Conservation (phyloP, 371 early-diverging fungal genomes). For the Mortierella sp. region DNA sequence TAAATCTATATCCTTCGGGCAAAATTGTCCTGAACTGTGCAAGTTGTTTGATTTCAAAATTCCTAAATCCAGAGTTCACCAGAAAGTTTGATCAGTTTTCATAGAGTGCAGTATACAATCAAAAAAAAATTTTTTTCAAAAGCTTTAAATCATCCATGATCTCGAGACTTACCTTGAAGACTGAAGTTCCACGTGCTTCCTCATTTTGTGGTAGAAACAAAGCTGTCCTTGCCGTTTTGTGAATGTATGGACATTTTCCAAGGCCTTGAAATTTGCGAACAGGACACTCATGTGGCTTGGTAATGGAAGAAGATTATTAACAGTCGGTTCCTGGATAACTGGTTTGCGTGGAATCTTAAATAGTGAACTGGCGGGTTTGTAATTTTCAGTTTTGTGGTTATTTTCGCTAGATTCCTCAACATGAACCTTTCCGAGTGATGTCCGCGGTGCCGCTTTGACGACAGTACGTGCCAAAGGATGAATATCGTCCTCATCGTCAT, state of each 20-base stretch:
- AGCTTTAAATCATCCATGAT: background rate
- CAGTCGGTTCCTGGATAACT: constrained; percentile 2
- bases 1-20: constrained; percentile 44
- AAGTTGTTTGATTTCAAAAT: constrained; percentile 53
- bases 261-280: constrained; percentile 31
- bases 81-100: background rate
- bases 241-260: constrained; percentile 27
- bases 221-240: constrained; percentile 35
- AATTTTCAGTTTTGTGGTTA: constrained; percentile 1
- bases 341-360: constrained; percentile 14
- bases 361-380: constrained; percentile 1
- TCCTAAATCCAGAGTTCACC: constrained; percentile 12
- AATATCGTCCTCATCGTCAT: constrained; percentile 32
- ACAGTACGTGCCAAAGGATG: constrained; percentile 44
- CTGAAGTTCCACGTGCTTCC: constrained; percentile 42
- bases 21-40: constrained; percentile 51
- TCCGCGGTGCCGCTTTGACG: constrained; percentile 18
- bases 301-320: constrained; percentile 21
- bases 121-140: background rate
- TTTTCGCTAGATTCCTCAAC: constrained; percentile 1
- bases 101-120: background rate
- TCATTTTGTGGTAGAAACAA: constrained; percentile 44
- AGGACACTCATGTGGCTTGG: constrained; percentile 39
- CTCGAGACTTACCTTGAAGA: constrained; percentile 24
- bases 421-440: background rate